Base-by-base conservation (phyloP, 345 rosid species). In the Barbarea vulgaris region DNA sequence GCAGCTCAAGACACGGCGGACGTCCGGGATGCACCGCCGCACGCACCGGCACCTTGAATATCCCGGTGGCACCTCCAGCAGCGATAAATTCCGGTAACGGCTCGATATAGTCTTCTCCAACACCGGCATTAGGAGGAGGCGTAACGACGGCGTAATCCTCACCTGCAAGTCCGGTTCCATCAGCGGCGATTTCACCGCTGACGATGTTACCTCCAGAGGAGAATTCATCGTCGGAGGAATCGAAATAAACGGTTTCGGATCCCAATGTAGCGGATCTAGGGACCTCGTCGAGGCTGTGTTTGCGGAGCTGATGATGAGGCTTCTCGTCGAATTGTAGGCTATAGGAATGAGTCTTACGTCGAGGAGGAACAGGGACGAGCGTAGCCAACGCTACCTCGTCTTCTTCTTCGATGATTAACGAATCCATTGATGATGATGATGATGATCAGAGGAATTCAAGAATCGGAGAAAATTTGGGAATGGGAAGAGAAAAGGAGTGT, bases 11-110 rank as follows among this genome's bases (percentile, higher is more conserved):
- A 79, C 84, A 95, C 22, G 90, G 89, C 0, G 99, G 97, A 2
- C 96, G 83, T 8, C 86, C 87, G 0, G 90, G 93, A 48, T 92
- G 96, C 36, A 92, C 88, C 3, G 92, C 85, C 7, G 93, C 84
- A 3, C 97, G 84, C 1, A 39, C 60, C 4, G 97, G 96, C 8
- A 82, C 83, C 67, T 80, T 87, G 70, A 92, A 89, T 7, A 87
- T 83, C 1, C 88, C 89, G 2, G 70, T 28, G 2, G 80, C 85
- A 0, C 93, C 88, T 2, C 88, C 88, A 1, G 80, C 76, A 1
- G 81, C 91, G 2, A 86, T 60, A 71, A 89, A 89, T 81, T 87
- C 97, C 1, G 87, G 83, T 47, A 91, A 28, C 0, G 92, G 80
- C 72, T 77, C 81, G 36, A 15, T 4, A 15, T 81, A 55, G 33